phyloP scores from a whole-genome alignment of 352 stramenopile genomes.

The Globisporangium paroecandrum region DNA sequence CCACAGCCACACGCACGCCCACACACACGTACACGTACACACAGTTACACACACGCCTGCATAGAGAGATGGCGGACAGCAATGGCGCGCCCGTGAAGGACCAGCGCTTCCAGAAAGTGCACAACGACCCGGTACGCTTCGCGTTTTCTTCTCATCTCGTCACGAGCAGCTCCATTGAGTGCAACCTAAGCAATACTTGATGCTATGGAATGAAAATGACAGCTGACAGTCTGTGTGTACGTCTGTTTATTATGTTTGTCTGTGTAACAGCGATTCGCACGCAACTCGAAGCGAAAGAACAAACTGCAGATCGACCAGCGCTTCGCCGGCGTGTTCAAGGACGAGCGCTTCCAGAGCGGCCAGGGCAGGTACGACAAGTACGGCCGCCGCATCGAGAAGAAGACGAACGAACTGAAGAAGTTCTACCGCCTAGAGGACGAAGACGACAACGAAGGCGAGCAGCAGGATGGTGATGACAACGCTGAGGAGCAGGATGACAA shows the following conservation, averaged over 20 bases:
- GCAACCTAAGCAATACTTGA: not conserved
- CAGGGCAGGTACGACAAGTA: constrained; percentile 89
- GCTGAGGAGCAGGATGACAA: constrained; percentile 19
- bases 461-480: constrained; percentile 10
- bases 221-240: not conserved
- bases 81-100: constrained; percentile 46
- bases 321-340: constrained; percentile 67
- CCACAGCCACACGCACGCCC: constrained; percentile 2
- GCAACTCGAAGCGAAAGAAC: constrained; percentile 74
- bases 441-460: constrained; percentile 24
- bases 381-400: constrained; percentile 74
- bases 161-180: not conserved
- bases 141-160: constrained; percentile 4
- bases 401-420: constrained; percentile 73
- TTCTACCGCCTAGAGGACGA: constrained; percentile 78
- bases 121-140: constrained; percentile 70
- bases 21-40: not conserved
- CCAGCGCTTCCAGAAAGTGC: constrained; percentile 81
- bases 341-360: constrained; percentile 77
- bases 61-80: constrained; percentile 31
- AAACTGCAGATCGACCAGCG: constrained; percentile 82
- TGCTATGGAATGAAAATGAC: not conserved
- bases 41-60: not conserved
- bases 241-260: not conserved
- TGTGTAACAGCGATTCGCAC: constrained; percentile 55